Evolutionary conservation across 2,329 filamentous ascomycete genomes (phyloP).

Genomic region (Cercospora sesami): DNA sequence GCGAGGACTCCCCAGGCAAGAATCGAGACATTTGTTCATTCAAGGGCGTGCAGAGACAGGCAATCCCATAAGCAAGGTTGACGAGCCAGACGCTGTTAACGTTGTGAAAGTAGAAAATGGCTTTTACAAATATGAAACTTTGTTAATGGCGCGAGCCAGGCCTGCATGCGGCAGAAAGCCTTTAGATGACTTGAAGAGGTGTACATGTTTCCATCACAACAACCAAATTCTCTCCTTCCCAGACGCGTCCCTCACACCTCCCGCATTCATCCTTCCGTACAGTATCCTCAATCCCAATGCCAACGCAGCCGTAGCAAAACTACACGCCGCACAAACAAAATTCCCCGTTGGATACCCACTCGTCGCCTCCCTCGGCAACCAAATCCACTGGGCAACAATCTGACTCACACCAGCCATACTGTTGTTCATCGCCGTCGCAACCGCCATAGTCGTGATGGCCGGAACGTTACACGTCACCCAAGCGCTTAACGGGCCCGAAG

Average conservation of each 20-base stretch:
- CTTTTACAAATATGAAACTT: no score
- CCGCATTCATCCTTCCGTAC: constrained; percentile 36
- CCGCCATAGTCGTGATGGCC: constrained; percentile 40
- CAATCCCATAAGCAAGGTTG: no score
- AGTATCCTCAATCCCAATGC: constrained; percentile 33
- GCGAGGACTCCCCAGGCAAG: no score
- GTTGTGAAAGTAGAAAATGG: no score
- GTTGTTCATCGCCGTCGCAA: constrained; percentile 45
- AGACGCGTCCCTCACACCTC: constrained; percentile 24
- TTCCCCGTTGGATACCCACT: constrained; percentile 44
- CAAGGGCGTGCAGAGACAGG: no score
- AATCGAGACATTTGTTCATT: no score
- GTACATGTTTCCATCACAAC: constrained; percentile 12
- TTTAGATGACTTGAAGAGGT: no score
- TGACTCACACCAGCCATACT: constrained; percentile 42
- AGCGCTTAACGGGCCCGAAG: constrained; percentile 40
- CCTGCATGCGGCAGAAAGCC: no score
- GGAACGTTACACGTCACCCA: constrained; percentile 46
- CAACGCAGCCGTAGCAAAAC: constrained; percentile 37
- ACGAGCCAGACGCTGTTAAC: no score
- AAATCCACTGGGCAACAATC: constrained; percentile 47
- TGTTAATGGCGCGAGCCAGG: no score
- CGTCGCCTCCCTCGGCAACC: constrained; percentile 37
- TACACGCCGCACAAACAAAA: constrained; percentile 44
- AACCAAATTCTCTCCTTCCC: constrained; percentile 33